Percentiles rank a stretch among this genome's conserved stretches.
These are phyloP conservation scores for Penicillium sp. DNA, from an alignment of 2,329 filamentous ascomycete genomes.

Conservation along the genomic window DNA sequence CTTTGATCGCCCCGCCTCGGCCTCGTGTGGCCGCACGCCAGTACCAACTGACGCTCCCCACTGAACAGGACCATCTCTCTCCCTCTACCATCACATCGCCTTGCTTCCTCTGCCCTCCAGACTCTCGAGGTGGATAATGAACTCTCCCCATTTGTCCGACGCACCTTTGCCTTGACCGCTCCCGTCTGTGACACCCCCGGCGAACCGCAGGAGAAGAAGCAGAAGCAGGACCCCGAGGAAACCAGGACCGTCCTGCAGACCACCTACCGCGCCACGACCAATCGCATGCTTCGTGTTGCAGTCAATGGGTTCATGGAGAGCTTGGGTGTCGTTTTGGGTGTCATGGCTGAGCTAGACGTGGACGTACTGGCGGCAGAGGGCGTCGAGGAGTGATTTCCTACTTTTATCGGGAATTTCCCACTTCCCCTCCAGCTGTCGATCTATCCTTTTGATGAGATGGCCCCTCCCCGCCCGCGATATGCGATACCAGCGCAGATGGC, in stretches of 20 bases:
- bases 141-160: slow-evolving; percentile 74
- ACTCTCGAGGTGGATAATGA: slow-evolving; percentile 82
- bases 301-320: slow-evolving; percentile 97
- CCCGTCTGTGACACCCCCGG: slow-evolving; percentile 15
- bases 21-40: not conserved
- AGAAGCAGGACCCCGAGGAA: slow-evolving; percentile 25
- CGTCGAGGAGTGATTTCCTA: slow-evolving; percentile 18
- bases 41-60: not conserved
- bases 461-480: too few relatives aligned
- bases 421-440: too few relatives aligned
- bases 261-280: slow-evolving; percentile 81
- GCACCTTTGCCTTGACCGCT: slow-evolving; percentile 57
- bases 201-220: slow-evolving; percentile 21
- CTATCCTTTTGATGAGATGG: too few relatives aligned
- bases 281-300: slow-evolving; percentile 91
- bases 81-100: slow-evolving; percentile 72
- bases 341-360: slow-evolving; percentile 84
- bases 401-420: too few relatives aligned
- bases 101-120: slow-evolving; percentile 68
- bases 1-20: slow-evolving; percentile 2
- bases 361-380: slow-evolving; percentile 59
- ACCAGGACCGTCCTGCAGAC: slow-evolving; percentile 58
- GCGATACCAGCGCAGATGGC: too few relatives aligned
- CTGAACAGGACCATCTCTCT: slow-evolving; percentile 61
- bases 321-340: slow-evolving; percentile 72